Base-by-base conservation (phyloP, 768 basidiomycete species). In the Mycena belliarum region DNA sequence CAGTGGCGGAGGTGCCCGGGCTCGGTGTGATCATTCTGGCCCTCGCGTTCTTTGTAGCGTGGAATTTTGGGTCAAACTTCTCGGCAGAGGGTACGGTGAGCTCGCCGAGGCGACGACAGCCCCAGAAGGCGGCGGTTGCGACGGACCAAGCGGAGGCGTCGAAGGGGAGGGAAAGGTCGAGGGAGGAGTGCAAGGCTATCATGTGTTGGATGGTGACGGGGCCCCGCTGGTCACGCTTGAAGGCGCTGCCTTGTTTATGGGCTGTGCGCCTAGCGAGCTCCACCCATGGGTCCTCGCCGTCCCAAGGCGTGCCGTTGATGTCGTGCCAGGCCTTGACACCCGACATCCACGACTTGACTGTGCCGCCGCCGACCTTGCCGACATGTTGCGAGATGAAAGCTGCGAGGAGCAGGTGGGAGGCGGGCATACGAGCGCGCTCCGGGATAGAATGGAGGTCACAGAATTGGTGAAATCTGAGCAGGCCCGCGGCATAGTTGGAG, bases 241-340 rank as follows among this genome's bases (percentile, higher is more conserved):
- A 23, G 25, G 18, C 0, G 57, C 70, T 40, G 35, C 68, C 63
- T 49, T 59, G 50, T 63, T 74, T 61, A 44, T 37, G 52, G 20
- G 69, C 52, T 1, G 65, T 14, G 11, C 40, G 29, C 2, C 56
- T 58, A 0, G 64, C 61, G 0, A 69, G 45, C 1, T 64, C 48
- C 0, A 72, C 57, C 65, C 65, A 67, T 1, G 63, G 48, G 18
- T 71, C 64, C 9, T 68, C 67, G 4, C 74, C 73, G 28, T 63
- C 23, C 79, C 78, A 79, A 0, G 57, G 64, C 2, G 76, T 76
- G 10, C 66, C 51, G 35, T 76, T 65, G 15, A 70, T 6, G 4
- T 68, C 28, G 52, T 81, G 77, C 76, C 77, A 81, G 4, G 65
- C 63, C 0, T 69, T 57, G 0, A 79, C n/a, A 1, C 73, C 73